Evolutionary conservation across 768 basidiomycete genomes (phyloP).

Genomic region (Hemileccinum impolitum): DNA sequence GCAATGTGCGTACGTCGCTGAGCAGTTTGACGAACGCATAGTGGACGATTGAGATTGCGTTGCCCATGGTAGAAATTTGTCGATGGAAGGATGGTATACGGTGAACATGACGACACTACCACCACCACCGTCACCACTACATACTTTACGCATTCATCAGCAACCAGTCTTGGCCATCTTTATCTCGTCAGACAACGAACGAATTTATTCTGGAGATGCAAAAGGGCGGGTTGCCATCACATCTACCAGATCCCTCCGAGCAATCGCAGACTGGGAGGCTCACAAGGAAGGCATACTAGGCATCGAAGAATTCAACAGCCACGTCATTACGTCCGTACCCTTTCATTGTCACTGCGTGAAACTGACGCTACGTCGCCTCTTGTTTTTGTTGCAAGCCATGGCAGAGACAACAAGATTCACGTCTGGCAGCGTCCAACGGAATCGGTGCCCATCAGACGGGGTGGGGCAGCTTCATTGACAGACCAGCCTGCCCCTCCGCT

Average conservation of each 20-base stretch:
- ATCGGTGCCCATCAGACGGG: constrained; percentile 44
- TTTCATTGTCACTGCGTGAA: neutral
- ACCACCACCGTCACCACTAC: constrained; percentile 57
- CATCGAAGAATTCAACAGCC: constrained; percentile 66
- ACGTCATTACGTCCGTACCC: constrained; percentile 71
- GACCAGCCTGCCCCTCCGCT: constrained; percentile 49
- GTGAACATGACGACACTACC: neutral
- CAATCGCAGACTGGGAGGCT: constrained; percentile 71
- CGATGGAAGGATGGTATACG: no score
- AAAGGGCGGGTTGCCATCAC: constrained; percentile 76
- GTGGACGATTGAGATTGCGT: constrained; percentile 20
- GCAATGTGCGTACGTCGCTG: no score
- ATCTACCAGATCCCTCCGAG: constrained; percentile 72
- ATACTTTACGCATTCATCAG: constrained; percentile 72
- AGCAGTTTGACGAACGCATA: constrained; percentile 20
- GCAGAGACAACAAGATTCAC: constrained; percentile 82
- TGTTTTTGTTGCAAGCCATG: constrained; percentile 54
- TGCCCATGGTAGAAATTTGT: constrained; percentile 33
- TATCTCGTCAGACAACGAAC: constrained; percentile 69
- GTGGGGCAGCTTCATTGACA: constrained; percentile 53
- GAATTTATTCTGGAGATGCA: constrained; percentile 84
- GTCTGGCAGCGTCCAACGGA: constrained; percentile 60
- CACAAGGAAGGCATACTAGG: constrained; percentile 78
- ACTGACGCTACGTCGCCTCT: no score
- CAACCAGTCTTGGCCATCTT: constrained; percentile 57